These are phyloP conservation scores for Daldinia sp. DNA, from an alignment of 2,329 filamentous ascomycete species.

Conservation along the genomic window DNA sequence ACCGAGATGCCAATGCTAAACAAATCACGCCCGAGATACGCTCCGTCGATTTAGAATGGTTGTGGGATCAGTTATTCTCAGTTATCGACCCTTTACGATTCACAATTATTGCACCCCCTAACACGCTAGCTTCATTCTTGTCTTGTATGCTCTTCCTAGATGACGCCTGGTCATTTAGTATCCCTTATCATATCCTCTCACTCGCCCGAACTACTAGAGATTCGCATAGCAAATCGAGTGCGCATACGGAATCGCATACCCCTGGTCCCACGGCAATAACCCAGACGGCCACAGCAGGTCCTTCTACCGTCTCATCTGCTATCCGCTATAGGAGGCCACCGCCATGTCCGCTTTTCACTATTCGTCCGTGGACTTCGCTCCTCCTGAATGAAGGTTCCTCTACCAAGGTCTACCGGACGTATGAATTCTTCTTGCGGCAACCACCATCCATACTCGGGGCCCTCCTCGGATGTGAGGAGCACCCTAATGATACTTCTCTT, in stretches of 20 bases:
- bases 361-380: slow-evolving; percentile 71
- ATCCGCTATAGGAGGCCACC: slow-evolving; percentile 25
- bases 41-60: slow-evolving; percentile 49
- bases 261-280: slow-evolving; percentile 5
- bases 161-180: slow-evolving; percentile 71
- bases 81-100: slow-evolving; percentile 62
- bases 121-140: slow-evolving; percentile 67
- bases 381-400: slow-evolving; percentile 80
- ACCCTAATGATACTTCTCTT: slow-evolving; percentile 48
- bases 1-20: slow-evolving; percentile 42
- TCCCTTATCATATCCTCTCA: slow-evolving; percentile 68
- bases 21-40: slow-evolving; percentile 47
- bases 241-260: background rate
- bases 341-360: slow-evolving; percentile 59
- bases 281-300: background rate
- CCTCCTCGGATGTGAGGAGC: slow-evolving; percentile 55
- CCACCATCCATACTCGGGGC: slow-evolving; percentile 69
- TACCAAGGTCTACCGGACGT: slow-evolving; percentile 73
- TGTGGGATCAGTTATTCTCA: slow-evolving; percentile 65
- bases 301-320: slow-evolving; percentile 6
- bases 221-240: background rate
- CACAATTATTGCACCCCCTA: slow-evolving; percentile 68
- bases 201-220: slow-evolving; percentile 47
- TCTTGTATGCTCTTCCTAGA: slow-evolving; percentile 63
- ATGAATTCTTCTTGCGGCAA: slow-evolving; percentile 73